Evolutionary conservation across 805 yeast genomes (phyloP).

Genomic region (Cyberlindnera xishuangbannaensis): DNA sequence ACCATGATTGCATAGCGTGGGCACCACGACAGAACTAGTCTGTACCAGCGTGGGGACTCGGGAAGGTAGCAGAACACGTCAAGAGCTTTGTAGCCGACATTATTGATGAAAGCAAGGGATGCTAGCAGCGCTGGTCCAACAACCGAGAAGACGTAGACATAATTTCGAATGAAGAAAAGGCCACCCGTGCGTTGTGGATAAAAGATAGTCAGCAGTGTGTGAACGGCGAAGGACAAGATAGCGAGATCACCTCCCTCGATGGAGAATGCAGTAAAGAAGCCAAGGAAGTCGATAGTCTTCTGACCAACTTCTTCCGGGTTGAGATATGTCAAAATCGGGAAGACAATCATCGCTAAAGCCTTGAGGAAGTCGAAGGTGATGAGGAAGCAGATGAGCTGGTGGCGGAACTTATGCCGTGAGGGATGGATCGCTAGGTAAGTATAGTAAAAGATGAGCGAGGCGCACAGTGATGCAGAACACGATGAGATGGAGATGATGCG

Average conservation of each 20-base stretch:
- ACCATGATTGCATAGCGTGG: constrained; percentile 68
- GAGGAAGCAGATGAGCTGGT: constrained; percentile 61
- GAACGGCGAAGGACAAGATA: constrained; percentile 75
- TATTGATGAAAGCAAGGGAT: constrained; percentile 58
- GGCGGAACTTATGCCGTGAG: constrained; percentile 56
- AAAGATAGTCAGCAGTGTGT: constrained; percentile 70
- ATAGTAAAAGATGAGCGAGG: constrained; percentile 59
- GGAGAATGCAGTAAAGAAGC: constrained; percentile 74
- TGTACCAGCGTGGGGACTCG: constrained; percentile 63
- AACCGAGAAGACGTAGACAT: constrained; percentile 53
- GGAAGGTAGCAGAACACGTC: constrained; percentile 81
- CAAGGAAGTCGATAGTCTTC: constrained; percentile 29
- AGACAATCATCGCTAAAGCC: constrained; percentile 60
- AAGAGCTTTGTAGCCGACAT: constrained; percentile 52
- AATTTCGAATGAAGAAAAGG: constrained; percentile 49
- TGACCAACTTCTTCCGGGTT: constrained; percentile 37
- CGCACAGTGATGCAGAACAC: constrained; percentile 41
- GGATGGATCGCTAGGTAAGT: constrained; percentile 59
- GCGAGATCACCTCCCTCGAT: constrained; percentile 87
- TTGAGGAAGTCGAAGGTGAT: constrained; percentile 72
- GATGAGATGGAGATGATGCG: constrained; percentile 40
- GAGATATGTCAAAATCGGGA: constrained; percentile 53
- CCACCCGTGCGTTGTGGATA: constrained; percentile 66
- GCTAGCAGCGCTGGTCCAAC: constrained; percentile 64
- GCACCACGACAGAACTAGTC: constrained; percentile 72